Evolutionary conservation across 2,329 filamentous ascomycete species (phyloP), one percentile per base, ranked within the genome.

Genomic region (Monascus ruber): DNA sequence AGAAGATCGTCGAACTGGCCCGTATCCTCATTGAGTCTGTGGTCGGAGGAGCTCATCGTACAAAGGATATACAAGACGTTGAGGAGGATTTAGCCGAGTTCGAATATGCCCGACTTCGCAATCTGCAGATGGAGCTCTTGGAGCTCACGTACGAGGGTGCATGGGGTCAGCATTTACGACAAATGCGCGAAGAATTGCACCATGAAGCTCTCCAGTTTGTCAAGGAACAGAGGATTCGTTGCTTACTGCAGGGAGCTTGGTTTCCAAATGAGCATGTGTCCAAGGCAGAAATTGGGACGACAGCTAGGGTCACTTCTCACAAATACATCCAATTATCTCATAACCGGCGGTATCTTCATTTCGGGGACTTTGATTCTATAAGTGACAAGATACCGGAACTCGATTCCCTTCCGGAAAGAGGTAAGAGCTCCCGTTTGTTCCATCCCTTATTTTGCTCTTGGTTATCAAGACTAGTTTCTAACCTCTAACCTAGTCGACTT

Each of bases 161-260:
- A 36, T 98, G 91, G 91, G 88, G 88, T 8, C 77, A 84, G 45
- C 87, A 96, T 62, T 71, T 98, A 26, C 77, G 77, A 47, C 85
- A 91, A 63, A 85, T 94, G n/a, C 82, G 87, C 28, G 86, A 95
- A 39, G 86, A 94, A 59, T 72, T 96, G 34, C 83, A 85, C 50
- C 80, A 89, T 52, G 91, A 98, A 62, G 87, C 89, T 7, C 67
- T 95, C 39, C 85, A 94, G 54, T 98, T 98, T 55, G 85, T 96
- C 63, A 95, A 94, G 63, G 91, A 98, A 65, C 91, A 98, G 62
- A 79, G 91, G 31, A 84, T 96, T 44, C 76, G 91, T 39, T 95
- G 88, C 56, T 69, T 98, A 31, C 73, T 96, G 4, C 76, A 85
- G 49, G 91, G 91, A 5, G 80, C 83, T 6, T 98, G 91, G 91